Base-by-base conservation (phyloP, 495 filamentous ascomycete species). In the Talaromyces liani region DNA sequence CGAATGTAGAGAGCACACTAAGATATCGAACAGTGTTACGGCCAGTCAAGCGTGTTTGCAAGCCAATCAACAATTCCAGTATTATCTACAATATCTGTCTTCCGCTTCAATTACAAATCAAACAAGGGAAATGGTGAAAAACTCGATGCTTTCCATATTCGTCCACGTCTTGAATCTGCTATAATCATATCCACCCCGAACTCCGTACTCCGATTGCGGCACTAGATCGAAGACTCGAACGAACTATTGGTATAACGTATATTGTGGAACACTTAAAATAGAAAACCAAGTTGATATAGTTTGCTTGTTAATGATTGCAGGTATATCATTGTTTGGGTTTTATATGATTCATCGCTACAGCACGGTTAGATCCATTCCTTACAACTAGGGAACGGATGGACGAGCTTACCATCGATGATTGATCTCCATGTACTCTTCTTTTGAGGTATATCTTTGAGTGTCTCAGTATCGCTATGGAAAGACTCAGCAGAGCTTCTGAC, bases 391-490 rank as follows among this genome's bases (percentile, higher is more conserved):
- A 57, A 36, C 14, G 31, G n/a, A 27, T 10, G 4, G 14, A 25
- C 20, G 14, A 53, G 8, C 60, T 53, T 33, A 62, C 60, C 27
- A 62, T 49, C 10, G 8, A 51, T 62, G 18, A 62, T 54, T 53
- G 41, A 29, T 9, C 9, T 36, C 39, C 51, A 20, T 5, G 4
- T 29, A 16, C 34, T 47, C 10, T 24, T 62, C 22, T 62, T 41
- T 10, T 34, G n/a, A 14, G 22, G 24, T 5, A 27, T 9, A 61
- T 62, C 41, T 18, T 54, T n/a, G 14, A 62, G 45, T 2, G 60
- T 62, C 14, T 62, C 60, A 7, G 60, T 22, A 53, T 62, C 60
- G 29, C 60, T 62, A 5, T 22, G 4, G 60, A 62, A 62, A n/a
- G 60, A 62, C n/a, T 24, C 22, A 10, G 60, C 41, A 22, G 41